Percentiles rank a stretch among this genome's conserved stretches.
phyloP scores from a whole-genome alignment of 371 early-diverging fungal genomes.

The Rhizopus sp. region DNA sequence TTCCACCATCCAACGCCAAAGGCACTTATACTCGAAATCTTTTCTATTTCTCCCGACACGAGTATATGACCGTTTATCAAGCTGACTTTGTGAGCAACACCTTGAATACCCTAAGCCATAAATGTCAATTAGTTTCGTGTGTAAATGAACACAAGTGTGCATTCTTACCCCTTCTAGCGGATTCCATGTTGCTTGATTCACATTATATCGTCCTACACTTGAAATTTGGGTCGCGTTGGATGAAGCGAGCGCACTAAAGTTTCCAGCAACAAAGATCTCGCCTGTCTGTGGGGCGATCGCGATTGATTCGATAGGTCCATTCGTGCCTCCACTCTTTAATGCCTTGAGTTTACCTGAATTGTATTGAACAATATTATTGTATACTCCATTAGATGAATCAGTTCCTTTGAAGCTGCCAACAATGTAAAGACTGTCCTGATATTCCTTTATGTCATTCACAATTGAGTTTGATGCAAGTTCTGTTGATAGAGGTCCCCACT shows the following conservation, averaged over 20 bases:
- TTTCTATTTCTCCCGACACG: conserved; percentile 37
- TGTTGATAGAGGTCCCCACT: conserved; percentile 24
- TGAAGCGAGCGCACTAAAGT: conserved; percentile 20
- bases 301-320: conserved; percentile 26
- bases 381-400: conserved; percentile 17
- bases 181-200: conserved; percentile 23
- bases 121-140: background rate
- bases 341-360: conserved; percentile 22
- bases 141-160: background rate
- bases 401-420: conserved; percentile 36
- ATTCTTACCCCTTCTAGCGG: conserved; percentile 26
- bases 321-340: conserved; percentile 22
- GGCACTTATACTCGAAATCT: conserved; percentile 7
- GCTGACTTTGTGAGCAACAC: conserved; percentile 20
- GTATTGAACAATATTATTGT: conserved; percentile 34
- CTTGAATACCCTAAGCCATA: conserved; percentile 35
- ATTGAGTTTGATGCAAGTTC: conserved; percentile 17
- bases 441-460: conserved; percentile 39
- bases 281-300: conserved; percentile 14
- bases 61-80: conserved; percentile 20
- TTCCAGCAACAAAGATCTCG: conserved; percentile 43
- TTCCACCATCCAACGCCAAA: conserved; percentile 44
- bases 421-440: conserved; percentile 32
- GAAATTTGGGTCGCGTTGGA: conserved; percentile 11
- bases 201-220: conserved; percentile 29